Percentiles rank a stretch among this genome's conserved stretches.
phyloP scores from a whole-genome alignment of 2,329 filamentous ascomycete species.

The Trichoderma lentiforme region DNA sequence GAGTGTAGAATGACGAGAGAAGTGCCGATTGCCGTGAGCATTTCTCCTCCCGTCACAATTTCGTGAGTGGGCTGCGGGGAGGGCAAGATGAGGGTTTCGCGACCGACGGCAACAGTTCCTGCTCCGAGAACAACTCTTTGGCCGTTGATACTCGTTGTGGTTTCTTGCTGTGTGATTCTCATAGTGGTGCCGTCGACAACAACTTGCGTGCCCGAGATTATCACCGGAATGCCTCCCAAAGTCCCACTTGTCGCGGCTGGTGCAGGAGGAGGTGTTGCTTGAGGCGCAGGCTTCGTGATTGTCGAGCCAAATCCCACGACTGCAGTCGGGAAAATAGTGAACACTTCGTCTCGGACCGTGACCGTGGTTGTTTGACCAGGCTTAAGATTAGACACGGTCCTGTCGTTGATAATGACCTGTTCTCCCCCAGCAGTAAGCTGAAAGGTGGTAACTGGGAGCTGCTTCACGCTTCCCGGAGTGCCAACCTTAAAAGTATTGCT shows the following conservation, averaged over 20 bases:
- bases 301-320: conserved; percentile 45
- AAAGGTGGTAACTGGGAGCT: conserved; percentile 27
- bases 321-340: conserved; percentile 47
- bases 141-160: conserved; percentile 34
- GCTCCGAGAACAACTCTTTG: conserved; percentile 35
- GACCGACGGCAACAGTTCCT: conserved; percentile 35
- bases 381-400: conserved; percentile 42
- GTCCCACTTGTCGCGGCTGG: conserved; percentile 37
- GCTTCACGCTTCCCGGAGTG: not conserved
- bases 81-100: conserved; percentile 36
- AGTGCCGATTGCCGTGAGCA: conserved; percentile 43
- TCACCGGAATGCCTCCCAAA: conserved; percentile 40
- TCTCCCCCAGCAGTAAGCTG: conserved; percentile 44
- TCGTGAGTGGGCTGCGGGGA: conserved; percentile 39
- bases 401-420: conserved; percentile 46
- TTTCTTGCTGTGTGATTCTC: conserved; percentile 35
- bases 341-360: conserved; percentile 40
- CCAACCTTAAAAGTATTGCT: not conserved
- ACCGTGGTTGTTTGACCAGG: conserved; percentile 41
- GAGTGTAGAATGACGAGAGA: conserved; percentile 41
- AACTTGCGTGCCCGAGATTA: conserved; percentile 40
- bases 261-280: conserved; percentile 29
- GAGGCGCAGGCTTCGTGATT: conserved; percentile 39
- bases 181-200: conserved; percentile 44
- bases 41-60: conserved; percentile 47